Evolutionary conservation across 2,329 filamentous ascomycete species (phyloP).

Genomic region (Geosmithia flava): DNA sequence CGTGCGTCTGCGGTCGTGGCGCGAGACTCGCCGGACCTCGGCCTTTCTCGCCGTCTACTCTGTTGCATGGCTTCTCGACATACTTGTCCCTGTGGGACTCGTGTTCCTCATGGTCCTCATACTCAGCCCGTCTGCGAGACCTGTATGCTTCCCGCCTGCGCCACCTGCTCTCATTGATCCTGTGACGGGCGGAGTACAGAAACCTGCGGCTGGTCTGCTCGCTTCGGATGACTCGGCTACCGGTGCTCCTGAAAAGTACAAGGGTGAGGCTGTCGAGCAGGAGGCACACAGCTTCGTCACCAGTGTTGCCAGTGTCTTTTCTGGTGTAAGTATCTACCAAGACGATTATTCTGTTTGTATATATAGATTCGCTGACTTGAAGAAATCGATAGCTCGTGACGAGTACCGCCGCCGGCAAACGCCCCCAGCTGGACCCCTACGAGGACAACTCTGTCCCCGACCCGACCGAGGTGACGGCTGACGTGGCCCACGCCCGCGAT

Average conservation of each 20-base stretch:
- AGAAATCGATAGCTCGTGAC: constrained; percentile 44
- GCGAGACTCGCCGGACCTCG: constrained; percentile 55
- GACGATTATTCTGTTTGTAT: neutral
- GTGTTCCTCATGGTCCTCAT: constrained; percentile 52
- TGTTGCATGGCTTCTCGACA: constrained; percentile 59
- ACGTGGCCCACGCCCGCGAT: constrained; percentile 26
- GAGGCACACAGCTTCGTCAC: constrained; percentile 75
- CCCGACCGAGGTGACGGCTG: constrained; percentile 21
- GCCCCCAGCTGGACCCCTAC: constrained; percentile 52
- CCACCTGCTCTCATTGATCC: constrained; percentile 61
- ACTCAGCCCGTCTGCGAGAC: constrained; percentile 48
- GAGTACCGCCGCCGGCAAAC: constrained; percentile 64
- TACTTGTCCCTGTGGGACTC: constrained; percentile 52
- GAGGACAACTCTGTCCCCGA: constrained; percentile 43
- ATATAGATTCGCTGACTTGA: neutral
- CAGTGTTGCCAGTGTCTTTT: constrained; percentile 37
- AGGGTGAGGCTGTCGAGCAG: constrained; percentile 72
- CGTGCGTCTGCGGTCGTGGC: constrained; percentile 66
- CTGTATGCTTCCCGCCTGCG: constrained; percentile 61
- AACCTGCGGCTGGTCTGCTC: constrained; percentile 61
- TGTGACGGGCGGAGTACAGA: constrained; percentile 63
- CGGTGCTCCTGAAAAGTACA: constrained; percentile 70
- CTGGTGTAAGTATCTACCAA: constrained; percentile 11
- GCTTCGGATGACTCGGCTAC: constrained; percentile 68
- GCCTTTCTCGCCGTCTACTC: constrained; percentile 45